These are phyloP conservation scores for Triticum dicoccoides DNA, from an alignment of 176 grass and related monocot genomes.

Conservation along the genomic window DNA sequence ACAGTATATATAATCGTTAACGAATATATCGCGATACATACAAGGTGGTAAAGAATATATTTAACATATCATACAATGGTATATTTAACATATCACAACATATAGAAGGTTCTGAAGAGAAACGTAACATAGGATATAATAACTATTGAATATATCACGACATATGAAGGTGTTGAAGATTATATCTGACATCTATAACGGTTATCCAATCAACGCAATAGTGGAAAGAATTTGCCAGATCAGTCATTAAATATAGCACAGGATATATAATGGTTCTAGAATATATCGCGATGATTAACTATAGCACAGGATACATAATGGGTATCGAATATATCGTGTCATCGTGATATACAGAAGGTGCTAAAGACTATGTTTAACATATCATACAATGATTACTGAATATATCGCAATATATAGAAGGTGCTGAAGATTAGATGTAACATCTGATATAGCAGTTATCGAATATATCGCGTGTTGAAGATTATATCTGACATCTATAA, in stretches of 20 bases:
- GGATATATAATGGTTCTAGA: not conserved
- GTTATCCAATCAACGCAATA: not conserved
- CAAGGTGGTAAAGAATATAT: not conserved
- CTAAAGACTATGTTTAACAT: not conserved
- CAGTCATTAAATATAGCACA: not conserved
- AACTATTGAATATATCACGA: not conserved
- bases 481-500: slow-evolving; percentile 10
- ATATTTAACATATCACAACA: not conserved
- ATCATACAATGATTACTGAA: not conserved
- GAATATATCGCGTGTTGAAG: not conserved
- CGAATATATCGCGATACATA: not conserved
- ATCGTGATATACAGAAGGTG: not conserved
- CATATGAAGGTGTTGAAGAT: not conserved
- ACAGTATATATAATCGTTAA: not conserved
- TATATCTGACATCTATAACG: not conserved
- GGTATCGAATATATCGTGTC: not conserved
- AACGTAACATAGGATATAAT: not conserved
- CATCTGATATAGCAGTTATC: not conserved
- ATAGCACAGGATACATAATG: not conserved
- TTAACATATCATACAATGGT: not conserved
- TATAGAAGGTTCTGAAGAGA: not conserved
- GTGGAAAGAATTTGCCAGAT: not conserved
- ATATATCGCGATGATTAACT: not conserved
- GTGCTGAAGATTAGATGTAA: not conserved
- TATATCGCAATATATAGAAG: not conserved